Conservation (phyloP, 805 yeast species). For the Ogataea kodamae region DNA sequence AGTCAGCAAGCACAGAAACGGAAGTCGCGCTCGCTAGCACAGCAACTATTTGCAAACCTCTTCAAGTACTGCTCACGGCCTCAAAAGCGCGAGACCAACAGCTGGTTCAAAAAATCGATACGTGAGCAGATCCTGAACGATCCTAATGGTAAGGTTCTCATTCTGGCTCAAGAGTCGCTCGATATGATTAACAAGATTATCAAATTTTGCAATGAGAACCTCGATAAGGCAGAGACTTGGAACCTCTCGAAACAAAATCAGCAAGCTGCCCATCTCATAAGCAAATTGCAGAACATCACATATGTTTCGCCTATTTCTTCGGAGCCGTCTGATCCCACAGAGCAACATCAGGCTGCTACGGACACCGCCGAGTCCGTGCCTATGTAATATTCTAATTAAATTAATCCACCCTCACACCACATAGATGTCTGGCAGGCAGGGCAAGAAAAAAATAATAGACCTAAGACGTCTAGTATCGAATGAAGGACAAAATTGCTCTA, state of each 20-base stretch:
- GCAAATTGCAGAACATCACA: constrained; percentile 28
- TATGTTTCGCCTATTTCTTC: constrained; percentile 14
- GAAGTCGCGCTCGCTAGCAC: constrained; percentile 23
- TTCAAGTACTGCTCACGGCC: constrained; percentile 23
- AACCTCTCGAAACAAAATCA: constrained; percentile 29
- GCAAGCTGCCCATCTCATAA: constrained; percentile 26
- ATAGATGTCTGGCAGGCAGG: not conserved
- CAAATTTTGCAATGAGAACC: constrained; percentile 77
- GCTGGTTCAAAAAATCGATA: constrained; percentile 30
- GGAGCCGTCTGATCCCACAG: constrained; percentile 3
- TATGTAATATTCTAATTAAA: constrained; percentile 5
- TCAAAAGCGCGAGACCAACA: constrained; percentile 5
- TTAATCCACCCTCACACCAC: constrained; percentile 7
- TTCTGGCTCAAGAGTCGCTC: constrained; percentile 83
- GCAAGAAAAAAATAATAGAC: constrained; percentile 3
- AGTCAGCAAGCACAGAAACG: constrained; percentile 4
- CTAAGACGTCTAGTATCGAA: constrained; percentile 2
- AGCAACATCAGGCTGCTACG: constrained; percentile 7
- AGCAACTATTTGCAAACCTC: constrained; percentile 28
- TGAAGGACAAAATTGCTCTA: constrained; percentile 13
- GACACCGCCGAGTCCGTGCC: constrained; percentile 1
- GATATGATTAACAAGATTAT: constrained; percentile 84
- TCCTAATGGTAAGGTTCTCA: constrained; percentile 67
- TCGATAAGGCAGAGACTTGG: constrained; percentile 87
- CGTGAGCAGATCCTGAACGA: constrained; percentile 32